Base-by-base conservation (phyloP, 148 eudicot species). In the Simmondsia chinensis region DNA sequence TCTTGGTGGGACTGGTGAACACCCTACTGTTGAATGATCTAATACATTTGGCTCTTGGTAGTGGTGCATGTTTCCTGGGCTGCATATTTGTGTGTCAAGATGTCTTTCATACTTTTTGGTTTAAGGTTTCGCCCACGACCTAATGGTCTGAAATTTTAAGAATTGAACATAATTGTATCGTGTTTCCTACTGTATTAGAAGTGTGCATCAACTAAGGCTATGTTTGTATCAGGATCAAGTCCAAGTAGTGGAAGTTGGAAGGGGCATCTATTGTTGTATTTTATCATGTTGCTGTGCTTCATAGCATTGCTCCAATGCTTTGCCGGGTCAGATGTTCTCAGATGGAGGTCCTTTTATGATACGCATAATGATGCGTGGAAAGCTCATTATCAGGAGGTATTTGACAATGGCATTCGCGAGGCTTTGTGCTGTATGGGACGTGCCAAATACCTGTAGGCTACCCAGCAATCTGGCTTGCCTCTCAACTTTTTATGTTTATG, bases 381-480 rank as follows among this genome's bases (percentile, higher is more conserved):
- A 67, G 66, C 76, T 52, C 87, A 83, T 71, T 83, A 83, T 48
- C 64, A 66, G 52, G 94, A 76, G 76, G 84, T 83, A 32, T 83
- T 79, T 51, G 87, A 83, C 67, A 78, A 83, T 39, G 76, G 94
- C 34, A 76, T 83, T 63, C 83, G 81, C 50, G 94, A 83, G 68
- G 94, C 81, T 63, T 66, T 83, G 50, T 83, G 94, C 66, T 83
- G 94, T 66, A 53, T 83, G 61, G 94, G 94, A 39, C 94, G 83
- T 30, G 60, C 56, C 48, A 79, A 71, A 71, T 83, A 83, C 87
- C 46, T 79, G 94, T 79, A 74, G 24, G 86, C 39, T 54, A 53
- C 59, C 32, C 14, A 56, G 26, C 30, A 22, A 19, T 28, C 45
- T 51, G 19, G 35, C 54, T 41, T 22, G 20, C 25, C 50, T 39